Evolutionary conservation across 176 grass and related monocot genomes (phyloP).

Genomic region (Chrysopogon serrulatus): DNA sequence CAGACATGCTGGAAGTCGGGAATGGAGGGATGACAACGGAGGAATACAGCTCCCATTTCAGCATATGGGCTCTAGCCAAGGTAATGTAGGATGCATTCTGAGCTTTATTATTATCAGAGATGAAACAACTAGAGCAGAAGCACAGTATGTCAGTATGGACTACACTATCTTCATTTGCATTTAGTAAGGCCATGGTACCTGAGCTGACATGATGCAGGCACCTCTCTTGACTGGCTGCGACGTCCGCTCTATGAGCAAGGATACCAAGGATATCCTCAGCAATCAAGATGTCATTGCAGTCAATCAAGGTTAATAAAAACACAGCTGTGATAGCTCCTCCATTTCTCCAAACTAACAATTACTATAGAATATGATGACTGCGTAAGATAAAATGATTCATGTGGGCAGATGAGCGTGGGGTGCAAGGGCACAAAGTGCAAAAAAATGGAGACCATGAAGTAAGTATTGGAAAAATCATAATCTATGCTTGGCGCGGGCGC

Average conservation of each 20-base stretch:
- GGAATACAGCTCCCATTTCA: slow-evolving; percentile 48
- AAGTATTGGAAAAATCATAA: neutral
- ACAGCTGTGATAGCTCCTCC: neutral
- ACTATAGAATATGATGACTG: neutral
- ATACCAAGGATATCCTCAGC: slow-evolving; percentile 46
- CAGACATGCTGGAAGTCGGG: slow-evolving; percentile 56
- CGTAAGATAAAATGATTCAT: neutral
- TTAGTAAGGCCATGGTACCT: neutral
- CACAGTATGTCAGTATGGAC: neutral
- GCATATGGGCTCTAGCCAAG: slow-evolving; percentile 52
- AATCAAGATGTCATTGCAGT: slow-evolving; percentile 78
- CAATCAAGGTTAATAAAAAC: slow-evolving; percentile 56
- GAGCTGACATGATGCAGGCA: slow-evolving; percentile 33
- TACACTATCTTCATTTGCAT: neutral
- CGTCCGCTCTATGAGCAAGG: slow-evolving; percentile 41
- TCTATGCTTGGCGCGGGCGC: neutral
- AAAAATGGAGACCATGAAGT: slow-evolving; percentile 23
- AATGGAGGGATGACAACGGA: slow-evolving; percentile 38
- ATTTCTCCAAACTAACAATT: neutral
- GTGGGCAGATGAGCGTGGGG: slow-evolving; percentile 34
- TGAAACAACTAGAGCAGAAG: neutral
- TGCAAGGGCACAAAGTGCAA: slow-evolving; percentile 50
- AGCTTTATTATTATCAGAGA: too few relatives aligned
- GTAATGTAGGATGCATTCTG: neutral
- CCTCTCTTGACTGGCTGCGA: slow-evolving; percentile 74